Conservation (phyloP, 83 land plant species). For the Larix sibirica region DNA sequence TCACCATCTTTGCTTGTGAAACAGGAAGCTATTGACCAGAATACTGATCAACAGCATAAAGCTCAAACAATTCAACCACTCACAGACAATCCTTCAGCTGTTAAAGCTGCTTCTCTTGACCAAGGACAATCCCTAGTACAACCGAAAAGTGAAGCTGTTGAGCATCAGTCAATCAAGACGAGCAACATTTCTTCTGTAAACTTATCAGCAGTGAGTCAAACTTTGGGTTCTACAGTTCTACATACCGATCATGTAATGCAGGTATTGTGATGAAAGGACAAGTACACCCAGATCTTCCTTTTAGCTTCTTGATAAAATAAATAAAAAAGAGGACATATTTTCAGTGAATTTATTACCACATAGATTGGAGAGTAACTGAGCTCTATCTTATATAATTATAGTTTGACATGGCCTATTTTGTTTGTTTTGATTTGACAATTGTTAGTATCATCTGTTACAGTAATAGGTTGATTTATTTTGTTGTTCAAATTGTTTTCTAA, state of each 20-base stretch:
- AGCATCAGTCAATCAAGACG: conserved; percentile 38
- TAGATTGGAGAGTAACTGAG: too few relatives aligned
- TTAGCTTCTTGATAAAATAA: too few relatives aligned
- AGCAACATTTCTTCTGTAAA: conserved; percentile 23
- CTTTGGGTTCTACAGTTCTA: conserved; percentile 20
- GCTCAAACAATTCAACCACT: conserved; percentile 11
- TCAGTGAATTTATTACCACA: too few relatives aligned
- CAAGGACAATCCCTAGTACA: conserved; percentile 28
- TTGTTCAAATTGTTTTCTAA: too few relatives aligned
- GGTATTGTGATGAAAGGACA: conserved; percentile 20
- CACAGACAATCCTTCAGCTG: conserved; percentile 10
- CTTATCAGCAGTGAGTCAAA: conserved; percentile 19
- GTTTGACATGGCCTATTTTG: too few relatives aligned
- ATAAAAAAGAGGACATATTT: too few relatives aligned
- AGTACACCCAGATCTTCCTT: neutral
- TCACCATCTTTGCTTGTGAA: conserved; percentile 27
- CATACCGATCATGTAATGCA: conserved; percentile 20
- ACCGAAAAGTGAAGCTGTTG: conserved; percentile 30
- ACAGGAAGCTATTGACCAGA: conserved; percentile 47
- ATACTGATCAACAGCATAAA: conserved; percentile 33
- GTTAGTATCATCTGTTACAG: too few relatives aligned
- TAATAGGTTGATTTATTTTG: too few relatives aligned
- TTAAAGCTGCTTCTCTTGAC: conserved; percentile 16
- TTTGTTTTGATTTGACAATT: too few relatives aligned
- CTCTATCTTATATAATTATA: too few relatives aligned